Base-by-base conservation (phyloP, 352 stramenopile genomes). In the Phytopythium vexans region DNA sequence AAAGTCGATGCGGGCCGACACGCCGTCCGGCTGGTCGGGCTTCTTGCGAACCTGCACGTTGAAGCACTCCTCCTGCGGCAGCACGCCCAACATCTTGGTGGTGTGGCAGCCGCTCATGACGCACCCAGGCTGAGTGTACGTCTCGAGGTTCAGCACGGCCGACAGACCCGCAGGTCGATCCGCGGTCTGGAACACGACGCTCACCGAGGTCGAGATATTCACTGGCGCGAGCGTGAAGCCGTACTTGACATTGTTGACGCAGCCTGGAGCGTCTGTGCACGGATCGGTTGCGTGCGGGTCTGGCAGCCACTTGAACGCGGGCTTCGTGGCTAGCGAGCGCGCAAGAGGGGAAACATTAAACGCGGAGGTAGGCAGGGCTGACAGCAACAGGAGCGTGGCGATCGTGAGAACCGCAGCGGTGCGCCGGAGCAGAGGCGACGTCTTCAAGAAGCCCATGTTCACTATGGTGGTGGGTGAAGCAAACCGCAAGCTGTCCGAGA, bases 191-290 rank as follows among this genome's bases (percentile, higher is more conserved):
- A 84, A 64, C 11, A 77, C 57, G 21, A 82, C 49, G 33, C 53
- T 56, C 2, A 33, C 12, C 44, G 77, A 61, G 6, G 14, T 66
- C 41, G 62, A 61, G 36, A 84, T 49, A 54, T 70, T 82, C 36
- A 76, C 43, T 2, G 74, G 70, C 33, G 63, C 60, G 35, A 82
- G 58, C 45, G 56, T 74, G 70, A 68, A 86, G 62, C 71, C 71
- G 46, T 64, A 72, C 58, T 78, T 81, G 54, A 81, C 58, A 54
- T 82, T 62, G 66, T 67, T 86, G 31, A 77, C 58, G 49, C 74
- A 80, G 34, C 52, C 54, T 5, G 60, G 48, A 12, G 52, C 58
- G 8, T 63, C 54, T 6, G 35, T 47, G 55, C 74, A 85, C 46
- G 56, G 58, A 7, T 75, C 70, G 0, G 68, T 56, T 8, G 74